phyloP scores from a whole-genome alignment of 768 basidiomycete species.

The Xanthoconium stramineum region DNA sequence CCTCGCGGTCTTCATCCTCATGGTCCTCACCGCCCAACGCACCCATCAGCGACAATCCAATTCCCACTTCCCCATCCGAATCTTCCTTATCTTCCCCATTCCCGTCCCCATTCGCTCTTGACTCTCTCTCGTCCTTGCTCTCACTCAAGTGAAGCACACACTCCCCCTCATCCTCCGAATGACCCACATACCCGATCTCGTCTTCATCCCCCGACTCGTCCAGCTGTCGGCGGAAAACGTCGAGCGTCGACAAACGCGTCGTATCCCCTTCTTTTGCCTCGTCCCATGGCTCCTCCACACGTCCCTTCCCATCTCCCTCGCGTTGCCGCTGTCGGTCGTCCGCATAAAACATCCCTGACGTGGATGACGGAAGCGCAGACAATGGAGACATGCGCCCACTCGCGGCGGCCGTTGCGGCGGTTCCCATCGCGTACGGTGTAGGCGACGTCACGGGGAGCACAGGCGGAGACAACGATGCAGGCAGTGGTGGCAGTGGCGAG shows the following conservation, averaged over 20 bases:
- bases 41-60: conserved; percentile 65
- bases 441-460: neutral
- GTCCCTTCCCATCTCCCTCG: neutral
- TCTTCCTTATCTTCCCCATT: conserved; percentile 8
- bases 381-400: conserved; percentile 20
- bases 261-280: conserved; percentile 16
- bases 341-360: neutral
- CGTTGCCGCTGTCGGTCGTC: neutral
- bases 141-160: neutral
- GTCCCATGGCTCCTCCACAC: neutral
- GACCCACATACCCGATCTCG: neutral
- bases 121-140: conserved; percentile 3
- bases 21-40: conserved; percentile 37
- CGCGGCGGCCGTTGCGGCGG: conserved; percentile 13
- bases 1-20: conserved; percentile 15
- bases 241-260: conserved; percentile 25
- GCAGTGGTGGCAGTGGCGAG: conserved; percentile 21
- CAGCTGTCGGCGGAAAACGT: conserved; percentile 23
- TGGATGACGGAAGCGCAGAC: conserved; percentile 3
- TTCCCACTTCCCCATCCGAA: conserved; percentile 63
- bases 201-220: conserved; percentile 12
- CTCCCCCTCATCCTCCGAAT: conserved; percentile 11
- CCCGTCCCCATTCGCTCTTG: neutral
- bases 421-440: neutral
- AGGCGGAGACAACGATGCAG: conserved; percentile 16